These are phyloP conservation scores for Aspergillus ruber DNA, from an alignment of 2,329 filamentous ascomycete species.

Conservation along the genomic window DNA sequence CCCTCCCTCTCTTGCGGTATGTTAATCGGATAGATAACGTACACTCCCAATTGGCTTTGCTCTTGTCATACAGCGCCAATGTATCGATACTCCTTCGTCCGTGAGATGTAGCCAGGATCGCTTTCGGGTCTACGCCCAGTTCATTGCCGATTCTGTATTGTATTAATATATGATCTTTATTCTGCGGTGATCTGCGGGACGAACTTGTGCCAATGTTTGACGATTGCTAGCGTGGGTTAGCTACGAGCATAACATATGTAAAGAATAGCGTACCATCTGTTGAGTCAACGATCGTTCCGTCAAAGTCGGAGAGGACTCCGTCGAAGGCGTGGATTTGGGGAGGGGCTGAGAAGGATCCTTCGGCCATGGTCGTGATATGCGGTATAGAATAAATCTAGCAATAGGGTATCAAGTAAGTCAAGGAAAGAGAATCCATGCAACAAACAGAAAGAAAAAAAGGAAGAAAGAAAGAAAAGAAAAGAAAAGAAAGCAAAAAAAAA, in stretches of 20 bases:
- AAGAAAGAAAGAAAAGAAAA: not conserved
- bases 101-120: slow-evolving; percentile 86
- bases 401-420: not conserved
- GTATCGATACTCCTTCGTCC: slow-evolving; percentile 85
- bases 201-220: slow-evolving; percentile 58
- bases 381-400: not conserved
- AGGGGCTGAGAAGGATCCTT: slow-evolving; percentile 35
- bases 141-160: slow-evolving; percentile 55
- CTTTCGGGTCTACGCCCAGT: slow-evolving; percentile 74
- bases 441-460: slow-evolving; percentile 1
- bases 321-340: slow-evolving; percentile 34
- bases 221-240: slow-evolving; percentile 46
- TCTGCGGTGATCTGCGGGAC: slow-evolving; percentile 14
- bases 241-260: slow-evolving; percentile 1
- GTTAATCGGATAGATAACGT: slow-evolving; percentile 37
- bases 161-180: not conserved
- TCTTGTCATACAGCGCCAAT: slow-evolving; percentile 68
- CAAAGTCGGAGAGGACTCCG: slow-evolving; percentile 43
- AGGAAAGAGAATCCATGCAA: not conserved
- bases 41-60: slow-evolving; percentile 92
- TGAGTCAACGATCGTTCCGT: slow-evolving; percentile 44
- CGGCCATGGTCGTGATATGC: slow-evolving; percentile 24
- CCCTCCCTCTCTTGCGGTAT: not conserved
- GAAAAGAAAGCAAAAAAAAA: not conserved
- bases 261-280: slow-evolving; percentile 32